Conservation (phyloP, 495 filamentous ascomycete species). For the Durotheca rogersii region DNA sequence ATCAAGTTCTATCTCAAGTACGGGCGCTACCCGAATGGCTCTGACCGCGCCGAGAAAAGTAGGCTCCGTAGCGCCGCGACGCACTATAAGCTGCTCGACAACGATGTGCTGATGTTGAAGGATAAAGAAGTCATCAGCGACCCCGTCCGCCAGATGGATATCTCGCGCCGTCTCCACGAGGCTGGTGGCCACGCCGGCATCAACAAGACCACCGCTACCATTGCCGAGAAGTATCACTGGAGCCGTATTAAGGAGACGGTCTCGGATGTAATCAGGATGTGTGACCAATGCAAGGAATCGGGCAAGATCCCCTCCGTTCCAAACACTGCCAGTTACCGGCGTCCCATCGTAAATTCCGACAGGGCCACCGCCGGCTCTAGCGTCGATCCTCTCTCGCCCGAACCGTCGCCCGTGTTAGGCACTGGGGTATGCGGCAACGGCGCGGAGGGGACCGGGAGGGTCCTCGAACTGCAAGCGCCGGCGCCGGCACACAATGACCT, state of each 20-base stretch:
- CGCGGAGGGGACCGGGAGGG: conserved; percentile 22
- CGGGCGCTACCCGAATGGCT: conserved; percentile 87
- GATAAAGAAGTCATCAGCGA: conserved; percentile 97
- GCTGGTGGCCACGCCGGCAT: conserved; percentile 81
- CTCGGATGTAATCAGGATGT: conserved; percentile 89
- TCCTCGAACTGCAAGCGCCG: conserved; percentile 33
- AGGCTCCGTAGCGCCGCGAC: conserved; percentile 89
- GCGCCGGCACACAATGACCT: conserved; percentile 16
- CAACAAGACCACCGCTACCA: conserved; percentile 95
- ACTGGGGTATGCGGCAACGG: conserved; percentile 22
- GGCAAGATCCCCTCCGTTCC: conserved; percentile 52
- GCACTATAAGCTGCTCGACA: conserved; percentile 84
- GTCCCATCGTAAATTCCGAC: conserved; percentile 25
- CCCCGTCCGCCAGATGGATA: conserved; percentile 87
- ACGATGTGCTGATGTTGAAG: conserved; percentile 89
- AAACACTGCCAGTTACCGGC: conserved; percentile 13
- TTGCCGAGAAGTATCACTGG: conserved; percentile 95
- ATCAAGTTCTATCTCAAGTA: conserved; percentile 96
- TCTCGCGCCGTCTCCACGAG: conserved; percentile 73
- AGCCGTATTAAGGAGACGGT: conserved; percentile 99
- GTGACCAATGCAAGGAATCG: conserved; percentile 82
- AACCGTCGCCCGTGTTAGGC: conserved; percentile 18
- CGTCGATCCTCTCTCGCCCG: conserved; percentile 15
- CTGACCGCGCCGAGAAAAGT: conserved; percentile 93
- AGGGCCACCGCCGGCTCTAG: neutral